These are phyloP conservation scores for Strigomonas culicis DNA, from an alignment of 208 protist genomes.

Conservation along the genomic window DNA sequence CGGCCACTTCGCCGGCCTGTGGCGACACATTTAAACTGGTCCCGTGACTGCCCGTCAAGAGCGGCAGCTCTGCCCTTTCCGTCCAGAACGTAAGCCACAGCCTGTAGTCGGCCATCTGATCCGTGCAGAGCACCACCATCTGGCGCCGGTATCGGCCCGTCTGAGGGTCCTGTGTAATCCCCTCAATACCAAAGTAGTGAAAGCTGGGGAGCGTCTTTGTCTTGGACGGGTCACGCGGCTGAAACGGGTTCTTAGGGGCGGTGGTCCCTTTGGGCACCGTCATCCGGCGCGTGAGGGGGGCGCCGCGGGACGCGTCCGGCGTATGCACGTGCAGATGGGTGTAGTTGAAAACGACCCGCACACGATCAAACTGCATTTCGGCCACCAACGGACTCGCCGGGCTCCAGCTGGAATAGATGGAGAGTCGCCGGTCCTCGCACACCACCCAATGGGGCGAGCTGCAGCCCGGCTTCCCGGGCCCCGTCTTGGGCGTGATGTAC, in stretches of 20 bases:
- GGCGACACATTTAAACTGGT: slow-evolving; percentile 1
- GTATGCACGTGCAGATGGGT: slow-evolving; percentile 34
- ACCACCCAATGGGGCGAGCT: slow-evolving; percentile 36
- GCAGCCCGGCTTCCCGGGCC: slow-evolving; percentile 24
- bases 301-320: not conserved
- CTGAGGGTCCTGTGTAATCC: slow-evolving; percentile 10
- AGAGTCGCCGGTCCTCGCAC: slow-evolving; percentile 37
- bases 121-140: slow-evolving; percentile 43
- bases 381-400: slow-evolving; percentile 28
- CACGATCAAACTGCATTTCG: slow-evolving; percentile 36
- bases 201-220: slow-evolving; percentile 18
- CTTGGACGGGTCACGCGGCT: slow-evolving; percentile 6
- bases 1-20: not conserved
- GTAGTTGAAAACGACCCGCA: slow-evolving; percentile 47
- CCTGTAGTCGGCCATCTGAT: slow-evolving; percentile 29
- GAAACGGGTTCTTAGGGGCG: slow-evolving; percentile 14
- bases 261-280: slow-evolving; percentile 11
- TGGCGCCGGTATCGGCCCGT: slow-evolving; percentile 17
- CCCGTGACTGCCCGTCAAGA: slow-evolving; percentile 20
- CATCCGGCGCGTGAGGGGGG: slow-evolving; percentile 15
- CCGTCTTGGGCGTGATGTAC: slow-evolving; percentile 33
- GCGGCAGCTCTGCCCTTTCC: slow-evolving; percentile 28
- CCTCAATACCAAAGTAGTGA: slow-evolving; percentile 62
- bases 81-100: slow-evolving; percentile 41
- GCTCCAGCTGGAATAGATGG: slow-evolving; percentile 41